Percentiles rank a stretch among this genome's conserved stretches.
Evolutionary conservation across 768 basidiomycete species (phyloP).

Genomic region (Mycena galericulata): DNA sequence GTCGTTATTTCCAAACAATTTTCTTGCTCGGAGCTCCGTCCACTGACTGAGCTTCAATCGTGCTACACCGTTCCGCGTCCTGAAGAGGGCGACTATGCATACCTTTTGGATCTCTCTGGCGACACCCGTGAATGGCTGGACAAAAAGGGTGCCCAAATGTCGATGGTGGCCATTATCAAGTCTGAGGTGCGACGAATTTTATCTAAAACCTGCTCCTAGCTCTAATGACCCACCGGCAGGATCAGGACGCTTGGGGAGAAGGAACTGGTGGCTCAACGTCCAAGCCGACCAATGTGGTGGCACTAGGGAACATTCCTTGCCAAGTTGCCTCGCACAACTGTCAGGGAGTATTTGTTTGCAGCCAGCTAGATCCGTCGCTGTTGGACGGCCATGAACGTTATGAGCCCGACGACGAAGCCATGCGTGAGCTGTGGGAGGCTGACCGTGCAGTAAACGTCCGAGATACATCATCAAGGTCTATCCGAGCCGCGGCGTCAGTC

Average conservation of each 20-base stretch:
- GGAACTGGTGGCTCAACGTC: neutral
- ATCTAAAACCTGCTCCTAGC: neutral
- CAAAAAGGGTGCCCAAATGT: neutral
- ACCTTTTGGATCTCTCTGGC: neutral
- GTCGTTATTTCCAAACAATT: conserved; percentile 2
- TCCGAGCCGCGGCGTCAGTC: conserved; percentile 7
- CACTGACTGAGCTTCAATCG: neutral
- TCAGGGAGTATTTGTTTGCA: conserved; percentile 9
- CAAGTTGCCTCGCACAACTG: conserved; percentile 1
- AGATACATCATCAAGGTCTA: neutral
- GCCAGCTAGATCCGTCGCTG: neutral
- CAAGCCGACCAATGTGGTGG: conserved; percentile 11
- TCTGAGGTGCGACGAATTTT: neutral
- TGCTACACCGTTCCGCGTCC: conserved; percentile 8
- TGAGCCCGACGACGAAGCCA: conserved; percentile 12
- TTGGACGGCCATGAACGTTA: conserved; percentile 10
- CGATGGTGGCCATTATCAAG: conserved; percentile 17
- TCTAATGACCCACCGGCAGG: neutral
- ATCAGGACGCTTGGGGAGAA: conserved; percentile 15
- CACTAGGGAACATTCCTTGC: conserved; percentile 1
- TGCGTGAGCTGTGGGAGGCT: conserved; percentile 9
- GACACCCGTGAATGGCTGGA: conserved; percentile 4
- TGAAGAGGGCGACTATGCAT: conserved; percentile 7
- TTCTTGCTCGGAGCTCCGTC: neutral
- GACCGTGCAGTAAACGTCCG: conserved; percentile 7